Conservation (phyloP, 441 rosid genomes). For the Syzygium malaccense region DNA sequence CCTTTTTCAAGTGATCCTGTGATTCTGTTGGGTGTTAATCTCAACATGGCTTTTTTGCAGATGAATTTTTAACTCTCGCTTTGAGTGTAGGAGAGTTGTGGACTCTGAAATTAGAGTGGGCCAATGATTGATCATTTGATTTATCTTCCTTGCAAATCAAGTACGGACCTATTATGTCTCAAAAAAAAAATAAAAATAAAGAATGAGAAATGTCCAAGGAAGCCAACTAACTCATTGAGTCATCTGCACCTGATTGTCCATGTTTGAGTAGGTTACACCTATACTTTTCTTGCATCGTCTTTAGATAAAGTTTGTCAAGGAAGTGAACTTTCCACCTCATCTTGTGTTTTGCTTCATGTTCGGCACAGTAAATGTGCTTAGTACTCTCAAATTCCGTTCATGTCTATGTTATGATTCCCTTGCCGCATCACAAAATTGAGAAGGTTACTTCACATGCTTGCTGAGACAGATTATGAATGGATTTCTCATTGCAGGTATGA, state of each 20-base stretch:
- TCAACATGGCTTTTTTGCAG: neutral
- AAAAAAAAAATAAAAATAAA: neutral
- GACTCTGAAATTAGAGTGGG: neutral
- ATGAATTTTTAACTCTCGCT: neutral
- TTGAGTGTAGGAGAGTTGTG: neutral
- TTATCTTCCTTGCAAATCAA: neutral
- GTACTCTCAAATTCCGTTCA: neutral
- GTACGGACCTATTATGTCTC: neutral
- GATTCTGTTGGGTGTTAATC: neutral
- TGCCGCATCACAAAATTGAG: neutral
- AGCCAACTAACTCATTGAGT: neutral
- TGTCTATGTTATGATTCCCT: neutral
- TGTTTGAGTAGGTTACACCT: neutral
- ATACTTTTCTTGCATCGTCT: neutral
- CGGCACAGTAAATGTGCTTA: neutral
- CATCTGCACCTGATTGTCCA: neutral
- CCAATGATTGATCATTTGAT: neutral
- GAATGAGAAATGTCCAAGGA: neutral
- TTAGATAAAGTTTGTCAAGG: neutral
- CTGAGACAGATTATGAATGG: neutral
- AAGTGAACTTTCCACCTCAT: neutral
- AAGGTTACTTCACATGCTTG: neutral
- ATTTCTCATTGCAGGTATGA: conserved; percentile 65
- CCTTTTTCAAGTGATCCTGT: neutral
- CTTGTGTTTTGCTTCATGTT: neutral